Conservation (phyloP, 371 early-diverging fungal genomes). For the Chytridiales sp. region DNA sequence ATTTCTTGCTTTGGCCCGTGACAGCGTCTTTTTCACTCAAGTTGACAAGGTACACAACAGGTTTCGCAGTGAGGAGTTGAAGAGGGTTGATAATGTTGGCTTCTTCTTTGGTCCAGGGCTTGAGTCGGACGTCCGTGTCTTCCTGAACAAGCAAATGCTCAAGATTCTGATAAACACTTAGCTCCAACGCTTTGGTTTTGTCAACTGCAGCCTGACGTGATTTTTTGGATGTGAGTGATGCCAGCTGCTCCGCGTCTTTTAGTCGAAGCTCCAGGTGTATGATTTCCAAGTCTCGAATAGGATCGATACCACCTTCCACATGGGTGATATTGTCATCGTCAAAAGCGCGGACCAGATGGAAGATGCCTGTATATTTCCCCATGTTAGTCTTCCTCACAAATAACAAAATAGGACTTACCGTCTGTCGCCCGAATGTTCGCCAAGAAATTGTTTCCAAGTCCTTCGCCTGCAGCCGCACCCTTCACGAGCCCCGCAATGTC, state of each 20-base stretch:
- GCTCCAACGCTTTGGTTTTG: no score
- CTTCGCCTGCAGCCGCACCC: constrained; percentile 53
- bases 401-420: constrained; percentile 83
- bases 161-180: background rate
- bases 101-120: constrained; percentile 80
- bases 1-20: constrained; percentile 70
- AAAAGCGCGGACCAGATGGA: constrained; percentile 82
- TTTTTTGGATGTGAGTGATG: background rate
- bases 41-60: constrained; percentile 94
- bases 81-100: constrained; percentile 85
- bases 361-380: constrained; percentile 56
- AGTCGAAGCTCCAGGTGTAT: constrained; percentile 93
- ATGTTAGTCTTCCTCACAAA: background rate
- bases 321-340: constrained; percentile 37
- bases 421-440: constrained; percentile 96
- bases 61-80: constrained; percentile 95
- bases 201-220: no score
- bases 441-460: constrained; percentile 96
- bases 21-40: constrained; percentile 81
- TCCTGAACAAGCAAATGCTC: background rate
- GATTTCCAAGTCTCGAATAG: constrained; percentile 92
- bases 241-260: constrained; percentile 44
- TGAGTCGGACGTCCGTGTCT: constrained; percentile 56
- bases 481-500: constrained; percentile 99
- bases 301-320: constrained; percentile 71